Conservation (phyloP, 352 stramenopile genomes). For the Phytopythium sindhum region DNA sequence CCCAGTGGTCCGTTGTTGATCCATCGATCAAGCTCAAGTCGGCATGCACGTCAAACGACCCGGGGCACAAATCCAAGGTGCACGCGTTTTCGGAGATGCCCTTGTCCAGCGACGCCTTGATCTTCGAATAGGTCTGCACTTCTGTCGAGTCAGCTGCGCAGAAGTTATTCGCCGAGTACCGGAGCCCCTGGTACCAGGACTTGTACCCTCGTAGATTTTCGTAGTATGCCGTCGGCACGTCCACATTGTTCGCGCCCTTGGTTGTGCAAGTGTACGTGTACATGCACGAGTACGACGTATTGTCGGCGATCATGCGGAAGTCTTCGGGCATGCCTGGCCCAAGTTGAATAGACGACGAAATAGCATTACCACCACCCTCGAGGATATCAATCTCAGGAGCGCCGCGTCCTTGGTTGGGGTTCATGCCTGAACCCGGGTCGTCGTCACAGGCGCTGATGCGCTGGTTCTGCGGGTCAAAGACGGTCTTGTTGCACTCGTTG, state of each 20-base stretch:
- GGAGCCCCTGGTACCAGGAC: constrained; percentile 66
- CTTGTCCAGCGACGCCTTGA: constrained; percentile 29
- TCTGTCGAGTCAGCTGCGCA: constrained; percentile 20
- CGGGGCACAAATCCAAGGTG: constrained; percentile 30
- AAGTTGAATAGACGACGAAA: constrained; percentile 91
- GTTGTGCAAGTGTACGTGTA: constrained; percentile 42
- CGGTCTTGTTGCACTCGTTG: constrained; percentile 81
- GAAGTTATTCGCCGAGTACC: constrained; percentile 59
- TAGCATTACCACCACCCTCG: constrained; percentile 75
- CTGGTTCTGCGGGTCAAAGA: constrained; percentile 67
- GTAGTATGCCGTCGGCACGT: constrained; percentile 40
- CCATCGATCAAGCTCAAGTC: constrained; percentile 40
- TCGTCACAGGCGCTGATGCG: constrained; percentile 88
- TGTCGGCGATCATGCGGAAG: constrained; percentile 33
- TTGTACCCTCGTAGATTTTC: constrained; percentile 47
- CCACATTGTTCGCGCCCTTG: constrained; percentile 35
- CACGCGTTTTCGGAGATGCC: constrained; percentile 55
- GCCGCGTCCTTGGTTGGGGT: constrained; percentile 86
- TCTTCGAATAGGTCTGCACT: constrained; percentile 31
- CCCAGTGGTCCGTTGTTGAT: constrained; percentile 29
- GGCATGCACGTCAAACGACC: constrained; percentile 47
- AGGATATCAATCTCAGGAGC: constrained; percentile 96
- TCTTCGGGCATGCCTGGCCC: constrained; percentile 59
- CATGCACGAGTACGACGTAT: constrained; percentile 27
- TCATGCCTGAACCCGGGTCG: constrained; percentile 89